phyloP scores from a whole-genome alignment of 177 flowering plant genomes.

The Tripterygium wilfordii region DNA sequence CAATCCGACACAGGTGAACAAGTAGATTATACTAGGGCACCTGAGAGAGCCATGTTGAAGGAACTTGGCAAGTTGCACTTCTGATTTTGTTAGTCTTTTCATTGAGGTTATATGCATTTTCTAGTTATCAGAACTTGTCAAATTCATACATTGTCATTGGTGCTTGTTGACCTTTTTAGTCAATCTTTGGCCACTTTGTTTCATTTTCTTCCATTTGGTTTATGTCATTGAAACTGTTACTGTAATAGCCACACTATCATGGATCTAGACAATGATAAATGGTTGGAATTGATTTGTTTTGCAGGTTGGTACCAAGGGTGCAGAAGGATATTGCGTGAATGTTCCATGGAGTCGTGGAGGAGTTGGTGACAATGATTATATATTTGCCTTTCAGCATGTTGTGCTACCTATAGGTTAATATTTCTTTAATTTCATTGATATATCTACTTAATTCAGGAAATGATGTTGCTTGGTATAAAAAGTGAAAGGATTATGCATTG shows the following conservation, averaged over 20 bases:
- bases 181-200: too few species aligned
- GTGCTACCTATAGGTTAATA: constrained; percentile 86
- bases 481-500: too few species aligned
- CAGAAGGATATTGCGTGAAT: constrained; percentile 93
- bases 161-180: too few species aligned
- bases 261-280: neutral
- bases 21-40: too few species aligned
- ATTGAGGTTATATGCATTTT: too few species aligned
- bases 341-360: constrained; percentile 93
- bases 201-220: neutral
- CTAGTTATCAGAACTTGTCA: too few species aligned
- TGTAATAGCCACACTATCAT: too few species aligned
- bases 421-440: neutral
- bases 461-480: neutral
- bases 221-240: neutral
- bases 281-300: constrained; percentile 1
- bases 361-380: constrained; percentile 88
- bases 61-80: too few species aligned
- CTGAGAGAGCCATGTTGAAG: too few species aligned
- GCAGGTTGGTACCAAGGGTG: constrained; percentile 82
- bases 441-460: neutral
- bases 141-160: too few species aligned
- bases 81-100: too few species aligned
- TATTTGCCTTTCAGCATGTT: constrained; percentile 84
- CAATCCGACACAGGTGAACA: too few species aligned